Evolutionary conservation across 192 early-diverging fungal genomes (phyloP).

Genomic region (Coemansia sp.): DNA sequence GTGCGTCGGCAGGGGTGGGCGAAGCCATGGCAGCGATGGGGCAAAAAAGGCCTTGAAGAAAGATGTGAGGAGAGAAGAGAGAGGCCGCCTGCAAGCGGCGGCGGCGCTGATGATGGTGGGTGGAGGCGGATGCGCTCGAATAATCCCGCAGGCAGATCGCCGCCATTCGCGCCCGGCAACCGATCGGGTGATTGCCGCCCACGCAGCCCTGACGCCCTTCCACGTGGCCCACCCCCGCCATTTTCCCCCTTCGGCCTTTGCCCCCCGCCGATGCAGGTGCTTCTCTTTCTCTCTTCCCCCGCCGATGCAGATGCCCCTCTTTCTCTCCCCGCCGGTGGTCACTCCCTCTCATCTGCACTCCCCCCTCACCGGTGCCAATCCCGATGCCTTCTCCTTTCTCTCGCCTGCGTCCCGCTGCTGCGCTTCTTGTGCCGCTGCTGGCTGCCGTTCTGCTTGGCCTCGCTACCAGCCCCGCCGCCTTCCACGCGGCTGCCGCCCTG

Average conservation of each 20-base stretch:
- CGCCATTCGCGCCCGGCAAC: constrained; percentile 1
- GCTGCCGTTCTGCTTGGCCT: constrained; percentile 28
- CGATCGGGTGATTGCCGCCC: constrained; percentile 11
- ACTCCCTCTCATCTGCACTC: background rate
- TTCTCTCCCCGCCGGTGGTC: too few relatives aligned
- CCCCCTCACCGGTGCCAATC: background rate
- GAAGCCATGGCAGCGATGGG: constrained; percentile 6
- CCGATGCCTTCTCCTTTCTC: constrained; percentile 1
- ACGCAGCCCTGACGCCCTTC: background rate
- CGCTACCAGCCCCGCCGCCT: constrained; percentile 3
- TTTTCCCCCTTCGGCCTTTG: too few relatives aligned
- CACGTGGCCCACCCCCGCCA: constrained; percentile 6
- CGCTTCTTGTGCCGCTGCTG: constrained; percentile 35
- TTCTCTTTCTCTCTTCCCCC: background rate
- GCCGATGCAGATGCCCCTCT: background rate
- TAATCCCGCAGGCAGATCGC: constrained; percentile 6
- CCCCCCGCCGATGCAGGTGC: background rate
- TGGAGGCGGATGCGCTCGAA: too few relatives aligned
- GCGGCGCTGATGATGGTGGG: background rate
- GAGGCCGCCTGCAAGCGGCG: background rate
- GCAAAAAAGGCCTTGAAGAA: constrained; percentile 7
- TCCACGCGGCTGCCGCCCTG: background rate
- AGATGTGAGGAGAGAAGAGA: background rate
- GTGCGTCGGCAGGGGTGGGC: constrained; percentile 4
- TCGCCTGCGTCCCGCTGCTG: constrained; percentile 15